Percentiles rank a stretch among this genome's conserved stretches.
phyloP scores from a whole-genome alignment of 371 early-diverging fungal species.

The Circinella umbellata region DNA sequence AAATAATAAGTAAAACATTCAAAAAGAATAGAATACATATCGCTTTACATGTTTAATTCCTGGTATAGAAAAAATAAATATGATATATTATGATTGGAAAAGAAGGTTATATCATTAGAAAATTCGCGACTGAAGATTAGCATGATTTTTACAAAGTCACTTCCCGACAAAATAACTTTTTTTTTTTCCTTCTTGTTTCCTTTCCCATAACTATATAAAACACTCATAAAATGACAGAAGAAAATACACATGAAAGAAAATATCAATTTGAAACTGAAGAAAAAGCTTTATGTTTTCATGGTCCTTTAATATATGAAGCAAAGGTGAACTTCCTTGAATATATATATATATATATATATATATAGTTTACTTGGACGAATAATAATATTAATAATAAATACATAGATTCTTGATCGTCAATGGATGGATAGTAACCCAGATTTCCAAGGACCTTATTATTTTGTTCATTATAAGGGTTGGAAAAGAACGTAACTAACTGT shows the following conservation, averaged over 20 bases:
- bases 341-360: too few relatives aligned
- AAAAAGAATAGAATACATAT: too few relatives aligned
- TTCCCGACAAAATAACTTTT: too few relatives aligned
- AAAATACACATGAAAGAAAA: slow-evolving; percentile 17
- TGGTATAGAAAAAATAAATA: too few relatives aligned
- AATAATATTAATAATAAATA: not conserved
- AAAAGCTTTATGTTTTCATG: slow-evolving; percentile 93
- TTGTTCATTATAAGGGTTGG: slow-evolving; percentile 98
- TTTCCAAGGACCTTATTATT: slow-evolving; percentile 83
- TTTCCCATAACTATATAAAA: not conserved
- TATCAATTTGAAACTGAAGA: slow-evolving; percentile 62
- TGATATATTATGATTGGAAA: too few relatives aligned
- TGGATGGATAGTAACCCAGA: slow-evolving; percentile 40
- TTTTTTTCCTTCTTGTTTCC: too few relatives aligned
- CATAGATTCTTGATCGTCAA: slow-evolving; percentile 36
- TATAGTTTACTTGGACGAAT: not conserved
- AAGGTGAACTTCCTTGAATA: slow-evolving; percentile 75
- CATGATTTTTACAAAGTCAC: too few relatives aligned
- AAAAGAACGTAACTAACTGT: slow-evolving; percentile 73
- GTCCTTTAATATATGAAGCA: slow-evolving; percentile 96
- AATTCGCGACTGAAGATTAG: too few relatives aligned
- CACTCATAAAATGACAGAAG: slow-evolving; percentile 13
- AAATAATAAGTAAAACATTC: too few relatives aligned
- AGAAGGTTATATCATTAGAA: too few relatives aligned
- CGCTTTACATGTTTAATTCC: too few relatives aligned